Evolutionary conservation across 139 green algal genomes (phyloP).

Genomic region (Dunaliella primolecta): DNA sequence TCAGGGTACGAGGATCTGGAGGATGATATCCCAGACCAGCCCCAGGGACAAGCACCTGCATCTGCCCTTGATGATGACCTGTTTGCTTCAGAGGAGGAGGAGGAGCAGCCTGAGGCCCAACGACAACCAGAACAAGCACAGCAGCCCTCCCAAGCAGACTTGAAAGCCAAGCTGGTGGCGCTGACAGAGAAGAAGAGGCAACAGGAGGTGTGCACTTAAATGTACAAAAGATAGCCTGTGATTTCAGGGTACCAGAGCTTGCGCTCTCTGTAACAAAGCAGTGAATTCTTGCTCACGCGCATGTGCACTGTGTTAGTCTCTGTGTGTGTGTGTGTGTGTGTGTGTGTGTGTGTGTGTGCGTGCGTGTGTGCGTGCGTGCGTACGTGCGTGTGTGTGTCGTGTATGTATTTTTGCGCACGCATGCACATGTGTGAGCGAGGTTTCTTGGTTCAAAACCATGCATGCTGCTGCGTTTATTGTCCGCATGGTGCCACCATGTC

Average conservation of each 20-base stretch:
- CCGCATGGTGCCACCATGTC: too few species aligned
- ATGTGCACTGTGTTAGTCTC: too few species aligned
- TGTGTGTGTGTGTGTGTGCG: background rate
- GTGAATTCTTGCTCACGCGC: background rate
- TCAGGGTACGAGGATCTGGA: slow-evolving; percentile 7
- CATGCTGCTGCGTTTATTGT: too few species aligned
- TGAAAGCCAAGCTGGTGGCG: background rate
- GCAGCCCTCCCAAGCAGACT: background rate
- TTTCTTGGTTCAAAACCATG: too few species aligned
- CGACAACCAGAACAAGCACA: background rate
- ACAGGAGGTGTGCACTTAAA: too few species aligned
- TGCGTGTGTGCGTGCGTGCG: background rate
- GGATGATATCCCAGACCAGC: slow-evolving; percentile 13
- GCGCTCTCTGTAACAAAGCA: background rate
- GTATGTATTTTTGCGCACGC: background rate
- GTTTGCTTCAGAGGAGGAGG: slow-evolving; percentile 4
- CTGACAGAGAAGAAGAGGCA: background rate
- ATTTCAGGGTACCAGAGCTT: too few species aligned
- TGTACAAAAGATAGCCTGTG: too few species aligned
- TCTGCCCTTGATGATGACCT: slow-evolving; percentile 2
- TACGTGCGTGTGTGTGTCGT: background rate
- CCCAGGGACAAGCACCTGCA: background rate
- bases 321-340: background rate
- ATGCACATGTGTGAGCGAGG: too few species aligned
- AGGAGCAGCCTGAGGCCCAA: background rate